Conservation (phyloP, 192 early-diverging fungal genomes). For the Chytriomyces confervae region DNA sequence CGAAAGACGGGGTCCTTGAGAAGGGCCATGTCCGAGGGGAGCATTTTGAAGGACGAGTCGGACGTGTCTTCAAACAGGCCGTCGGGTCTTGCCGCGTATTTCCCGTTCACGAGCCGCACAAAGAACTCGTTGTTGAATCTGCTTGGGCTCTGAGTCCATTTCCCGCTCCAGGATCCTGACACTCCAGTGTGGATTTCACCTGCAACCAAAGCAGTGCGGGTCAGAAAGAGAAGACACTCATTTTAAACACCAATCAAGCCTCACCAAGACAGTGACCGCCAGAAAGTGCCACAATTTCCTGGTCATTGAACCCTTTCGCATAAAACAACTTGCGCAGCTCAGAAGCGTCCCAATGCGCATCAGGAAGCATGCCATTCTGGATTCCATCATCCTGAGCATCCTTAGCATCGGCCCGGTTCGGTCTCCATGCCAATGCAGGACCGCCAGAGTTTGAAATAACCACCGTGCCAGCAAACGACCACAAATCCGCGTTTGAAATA, state of each 20-base stretch:
- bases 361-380: slow-evolving; percentile 31
- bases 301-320: slow-evolving; percentile 65
- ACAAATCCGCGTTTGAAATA: slow-evolving; percentile 75
- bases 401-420: slow-evolving; percentile 44
- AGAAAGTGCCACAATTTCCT: slow-evolving; percentile 71
- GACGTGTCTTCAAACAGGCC: not conserved
- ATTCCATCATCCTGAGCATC: slow-evolving; percentile 36
- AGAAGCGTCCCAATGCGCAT: slow-evolving; percentile 20
- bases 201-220: slow-evolving; percentile 29
- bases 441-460: slow-evolving; percentile 74
- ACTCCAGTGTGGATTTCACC: slow-evolving; percentile 61
- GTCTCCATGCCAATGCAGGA: slow-evolving; percentile 66
- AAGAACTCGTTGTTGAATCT: slow-evolving; percentile 55
- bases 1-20: slow-evolving; percentile 28
- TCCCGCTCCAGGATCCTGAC: slow-evolving; percentile 62
- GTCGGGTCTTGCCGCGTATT: not conserved
- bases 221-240: not conserved
- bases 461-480: slow-evolving; percentile 73
- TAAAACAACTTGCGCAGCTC: slow-evolving; percentile 61
- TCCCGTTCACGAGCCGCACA: slow-evolving; percentile 32
- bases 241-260: not conserved
- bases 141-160: slow-evolving; percentile 46
- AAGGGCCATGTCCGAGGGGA: slow-evolving; percentile 1
- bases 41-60: not conserved
- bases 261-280: slow-evolving; percentile 69